Conservation (phyloP, 2,329 filamentous ascomycete genomes). For the Lasiodiplodia sp. region DNA sequence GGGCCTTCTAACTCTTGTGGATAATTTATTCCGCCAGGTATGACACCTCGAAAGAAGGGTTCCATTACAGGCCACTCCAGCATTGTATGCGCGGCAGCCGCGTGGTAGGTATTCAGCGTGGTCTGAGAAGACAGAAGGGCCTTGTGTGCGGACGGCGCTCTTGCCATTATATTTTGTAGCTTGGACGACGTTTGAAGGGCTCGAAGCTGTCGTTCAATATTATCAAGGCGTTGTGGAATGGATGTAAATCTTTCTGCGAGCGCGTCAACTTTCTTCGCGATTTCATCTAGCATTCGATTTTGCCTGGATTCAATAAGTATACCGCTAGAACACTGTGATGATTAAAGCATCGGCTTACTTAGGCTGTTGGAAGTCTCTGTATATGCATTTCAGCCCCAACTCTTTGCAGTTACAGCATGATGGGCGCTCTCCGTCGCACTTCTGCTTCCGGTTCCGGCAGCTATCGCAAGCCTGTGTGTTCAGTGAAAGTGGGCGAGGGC, state of each 20-base stretch:
- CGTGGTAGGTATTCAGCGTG: slow-evolving; percentile 83
- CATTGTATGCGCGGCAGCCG: slow-evolving; percentile 83
- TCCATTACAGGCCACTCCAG: slow-evolving; percentile 67
- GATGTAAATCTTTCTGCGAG: slow-evolving; percentile 32
- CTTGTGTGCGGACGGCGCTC: slow-evolving; percentile 19
- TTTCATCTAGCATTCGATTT: slow-evolving; percentile 59
- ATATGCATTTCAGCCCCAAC: slow-evolving; percentile 83
- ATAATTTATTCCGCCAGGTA: slow-evolving; percentile 57
- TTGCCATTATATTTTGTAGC: not conserved
- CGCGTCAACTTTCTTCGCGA: slow-evolving; percentile 46
- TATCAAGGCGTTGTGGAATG: slow-evolving; percentile 18
- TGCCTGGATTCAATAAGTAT: slow-evolving; percentile 39
- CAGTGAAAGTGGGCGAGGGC: not conserved
- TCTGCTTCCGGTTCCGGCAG: slow-evolving; percentile 50
- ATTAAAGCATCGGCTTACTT: slow-evolving; percentile 66
- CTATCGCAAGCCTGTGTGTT: slow-evolving; percentile 73
- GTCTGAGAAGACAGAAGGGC: slow-evolving; percentile 55
- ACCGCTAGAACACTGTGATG: not conserved
- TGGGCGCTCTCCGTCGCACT: slow-evolving; percentile 49
- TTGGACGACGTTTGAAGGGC: slow-evolving; percentile 16
- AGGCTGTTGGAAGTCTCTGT: slow-evolving; percentile 88
- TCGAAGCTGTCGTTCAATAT: slow-evolving; percentile 10
- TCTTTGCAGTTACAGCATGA: slow-evolving; percentile 73
- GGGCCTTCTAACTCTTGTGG: slow-evolving; percentile 72
- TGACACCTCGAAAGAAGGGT: slow-evolving; percentile 63